phyloP scores from a whole-genome alignment of 192 early-diverging fungal species.

The Pilobolus umbonatus region DNA sequence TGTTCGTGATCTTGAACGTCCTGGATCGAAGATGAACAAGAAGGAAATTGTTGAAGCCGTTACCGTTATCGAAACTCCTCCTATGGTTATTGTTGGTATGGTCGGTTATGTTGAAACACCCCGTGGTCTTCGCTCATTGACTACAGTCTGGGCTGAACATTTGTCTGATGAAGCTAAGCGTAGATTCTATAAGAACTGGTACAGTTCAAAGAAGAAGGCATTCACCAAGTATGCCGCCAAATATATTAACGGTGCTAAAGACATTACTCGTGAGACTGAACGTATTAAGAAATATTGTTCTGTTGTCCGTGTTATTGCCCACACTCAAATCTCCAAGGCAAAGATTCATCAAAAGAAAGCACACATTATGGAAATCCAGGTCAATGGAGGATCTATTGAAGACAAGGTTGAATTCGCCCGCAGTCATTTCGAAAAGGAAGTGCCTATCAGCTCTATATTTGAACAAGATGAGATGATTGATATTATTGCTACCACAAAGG shows the following conservation, averaged over 20 bases:
- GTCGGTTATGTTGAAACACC: slow-evolving; percentile 99
- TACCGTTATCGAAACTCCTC: slow-evolving; percentile 96
- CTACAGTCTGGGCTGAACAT: slow-evolving; percentile 99
- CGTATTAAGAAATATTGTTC: slow-evolving; percentile 98
- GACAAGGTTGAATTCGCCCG: slow-evolving; percentile 98
- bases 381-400: slow-evolving; percentile 95
- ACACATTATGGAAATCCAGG: slow-evolving; percentile 99
- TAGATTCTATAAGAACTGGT: slow-evolving; percentile 99
- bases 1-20: slow-evolving; percentile 98
- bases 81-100: slow-evolving; percentile 96
- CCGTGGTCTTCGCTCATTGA: slow-evolving; percentile 93
- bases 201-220: slow-evolving; percentile 99
- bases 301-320: slow-evolving; percentile 94
- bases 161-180: slow-evolving; percentile 95
- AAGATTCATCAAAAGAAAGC: slow-evolving; percentile 98
- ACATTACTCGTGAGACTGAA: slow-evolving; percentile 88
- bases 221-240: slow-evolving; percentile 99
- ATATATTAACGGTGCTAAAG: slow-evolving; percentile 86
- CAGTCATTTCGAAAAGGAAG: slow-evolving; percentile 95
- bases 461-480: slow-evolving; percentile 99
- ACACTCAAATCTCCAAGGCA: slow-evolving; percentile 96
- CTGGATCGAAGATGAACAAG: slow-evolving; percentile 99
- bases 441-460: slow-evolving; percentile 86
- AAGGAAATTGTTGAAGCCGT: slow-evolving; percentile 99
- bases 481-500: slow-evolving; percentile 97